Percentiles rank a stretch among this genome's conserved stretches.
Conservation (phyloP, 352 stramenopile genomes). For the Phytophthora foliorum region DNA sequence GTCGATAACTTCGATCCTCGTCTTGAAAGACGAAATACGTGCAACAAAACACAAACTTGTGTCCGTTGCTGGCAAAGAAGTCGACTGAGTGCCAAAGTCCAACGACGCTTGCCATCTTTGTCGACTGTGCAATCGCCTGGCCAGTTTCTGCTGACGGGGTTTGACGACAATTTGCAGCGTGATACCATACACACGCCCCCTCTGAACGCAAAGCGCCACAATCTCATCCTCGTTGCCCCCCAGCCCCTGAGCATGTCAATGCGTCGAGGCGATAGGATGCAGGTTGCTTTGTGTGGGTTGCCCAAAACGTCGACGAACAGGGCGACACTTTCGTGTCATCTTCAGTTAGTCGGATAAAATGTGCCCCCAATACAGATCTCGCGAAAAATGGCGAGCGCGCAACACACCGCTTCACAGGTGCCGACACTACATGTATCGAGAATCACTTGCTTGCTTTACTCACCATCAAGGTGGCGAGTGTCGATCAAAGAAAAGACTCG, state of each 20-base stretch:
- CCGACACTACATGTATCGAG: slow-evolving; percentile 7
- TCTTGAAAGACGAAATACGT: background rate
- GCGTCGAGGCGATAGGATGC: background rate
- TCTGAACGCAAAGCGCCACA: slow-evolving; percentile 35
- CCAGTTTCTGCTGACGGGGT: slow-evolving; percentile 29
- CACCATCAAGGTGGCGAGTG: slow-evolving; percentile 28
- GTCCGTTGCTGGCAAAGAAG: background rate
- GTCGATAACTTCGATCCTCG: background rate
- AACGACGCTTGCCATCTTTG: background rate
- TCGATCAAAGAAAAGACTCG: slow-evolving; percentile 36
- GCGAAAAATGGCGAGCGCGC: background rate
- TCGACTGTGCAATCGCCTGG: slow-evolving; percentile 27
- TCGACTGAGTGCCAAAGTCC: background rate
- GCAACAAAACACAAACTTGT: background rate
- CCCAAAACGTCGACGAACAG: slow-evolving; percentile 6
- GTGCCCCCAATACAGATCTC: slow-evolving; percentile 17
- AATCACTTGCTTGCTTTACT: slow-evolving; percentile 28
- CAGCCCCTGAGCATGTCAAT: slow-evolving; percentile 32
- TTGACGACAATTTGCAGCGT: slow-evolving; percentile 1
- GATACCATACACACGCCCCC: slow-evolving; percentile 16
- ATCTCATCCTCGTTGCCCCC: slow-evolving; percentile 20
- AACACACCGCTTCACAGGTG: background rate
- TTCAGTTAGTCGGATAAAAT: slow-evolving; percentile 1
- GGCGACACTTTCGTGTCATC: background rate
- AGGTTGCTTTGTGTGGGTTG: background rate